Evolutionary conservation across 2,329 filamentous ascomycete genomes (phyloP), one percentile per base, ranked within the genome.

Genomic region (Ophiosphaerella herpotricha): DNA sequence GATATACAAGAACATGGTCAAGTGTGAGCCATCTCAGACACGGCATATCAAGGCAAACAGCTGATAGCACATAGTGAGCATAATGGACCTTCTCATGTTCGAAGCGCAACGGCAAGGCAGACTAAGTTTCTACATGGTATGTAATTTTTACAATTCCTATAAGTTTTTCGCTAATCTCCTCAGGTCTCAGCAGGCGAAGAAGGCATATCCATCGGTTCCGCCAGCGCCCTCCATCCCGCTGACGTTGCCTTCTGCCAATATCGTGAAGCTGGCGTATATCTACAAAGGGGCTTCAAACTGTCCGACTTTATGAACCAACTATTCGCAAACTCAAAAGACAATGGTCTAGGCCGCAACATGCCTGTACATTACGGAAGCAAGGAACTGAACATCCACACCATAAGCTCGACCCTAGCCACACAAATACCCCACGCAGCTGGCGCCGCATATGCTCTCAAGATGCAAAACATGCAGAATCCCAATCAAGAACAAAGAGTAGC

Each of bases 51-150:
- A 13, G 5, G 11, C 11, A 24, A 6, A 6, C 8, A 36, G 26
- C 41, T 60, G 39, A 60, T 53, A 13, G 9, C 31, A 34, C 23
- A 16, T 54, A 80, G 83, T 87, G 48, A 85, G 88, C 48, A 89
- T 97, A 60, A 94, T 99, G 91, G 94, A 99, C 70, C 74, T 96
- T 47, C 89, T 97, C 71, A 97, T 97, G 92, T 97, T 96, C 68
- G 94, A 99, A 67, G 92, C 94, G 0, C 94, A 99, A 75, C 82
- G 94, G 39, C 94, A 99, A 75, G 92, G 92, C n/a, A 85, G 91
- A 16, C 77, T 96, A 48, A 92, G 88, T 73, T 99, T 99, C 76
- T 99, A 99, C 75, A 97, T 99, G 90, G 93, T 93, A 67, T 4
- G 29, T 43, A n/a, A 21, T 3, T 23, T 21, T 1, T n/a, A 24